Base-by-base conservation (phyloP, 805 yeast species). In the Kuraishia hungarica region DNA sequence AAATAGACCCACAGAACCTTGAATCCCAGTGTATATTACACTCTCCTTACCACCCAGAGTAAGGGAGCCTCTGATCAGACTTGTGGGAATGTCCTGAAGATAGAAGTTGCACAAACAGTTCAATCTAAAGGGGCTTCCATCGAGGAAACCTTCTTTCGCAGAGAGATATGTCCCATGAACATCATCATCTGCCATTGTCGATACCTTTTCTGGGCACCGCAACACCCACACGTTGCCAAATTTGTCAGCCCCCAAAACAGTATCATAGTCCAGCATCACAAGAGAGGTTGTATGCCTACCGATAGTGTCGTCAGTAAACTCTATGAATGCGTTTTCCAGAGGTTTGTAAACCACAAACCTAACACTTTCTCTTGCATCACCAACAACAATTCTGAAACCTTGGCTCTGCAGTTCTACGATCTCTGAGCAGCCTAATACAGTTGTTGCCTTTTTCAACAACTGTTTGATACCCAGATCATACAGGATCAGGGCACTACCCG, bases 171-270 rank as follows among this genome's bases (percentile, higher is more conserved):
- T 64, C 1, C 79, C 76, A 51, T 74, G 72, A 22, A 66, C 69
- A 54, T 84, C 89, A 52, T 76, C 79, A 56, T 79, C 84, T 23
- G 82, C 68, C 48, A 75, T 65, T 49, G 71, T 68, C 0, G 84
- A 77, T 0, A 76, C 72, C 3, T 74, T 70, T n/a, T 70, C 69
- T 0, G 86, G 80, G 48, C 86, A 68, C 56, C 97, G 72, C 48
- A 89, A 69, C 1, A 88, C 78, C 68, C 86, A 83, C 0, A 91
- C 51, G 61, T 86, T 89, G 0, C 98, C 97, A 69, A 87, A 90
- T 63, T 84, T 85, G 66, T 94, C 98, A 15, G 97, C 97, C 1
- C 89, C 89, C 48, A 87, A 72, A 0, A 87, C 80, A 0, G 97
- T 90, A 55, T 82, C 83, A 58, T 82, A 79, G 65, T 94, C 98